phyloP scores from a whole-genome alignment of 192 early-diverging fungal species.

The Diversispora epigaea region DNA sequence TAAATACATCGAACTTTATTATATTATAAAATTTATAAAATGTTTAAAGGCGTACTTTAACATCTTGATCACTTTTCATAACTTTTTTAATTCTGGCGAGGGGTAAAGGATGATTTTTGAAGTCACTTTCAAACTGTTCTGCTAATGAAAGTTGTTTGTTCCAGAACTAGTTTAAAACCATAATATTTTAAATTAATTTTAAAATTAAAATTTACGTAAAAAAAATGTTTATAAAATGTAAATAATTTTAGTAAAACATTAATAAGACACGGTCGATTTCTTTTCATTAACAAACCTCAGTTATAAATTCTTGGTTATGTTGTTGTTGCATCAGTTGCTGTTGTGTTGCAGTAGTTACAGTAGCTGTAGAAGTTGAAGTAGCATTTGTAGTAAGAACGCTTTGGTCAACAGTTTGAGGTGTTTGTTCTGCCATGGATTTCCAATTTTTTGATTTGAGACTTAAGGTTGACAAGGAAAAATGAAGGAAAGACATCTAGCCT shows the following conservation, averaged over 20 bases:
- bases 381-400: not conserved
- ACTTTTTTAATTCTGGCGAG: conserved; percentile 97
- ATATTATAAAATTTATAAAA: not conserved
- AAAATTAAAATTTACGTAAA: not conserved
- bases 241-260: too few relatives aligned
- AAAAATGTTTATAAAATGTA: not conserved
- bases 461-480: not conserved
- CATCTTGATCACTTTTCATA: conserved; percentile 97
- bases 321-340: conserved; percentile 19
- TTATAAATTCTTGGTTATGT: conserved; percentile 25
- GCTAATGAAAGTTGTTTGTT: conserved; percentile 63
- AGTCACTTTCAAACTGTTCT: conserved; percentile 79
- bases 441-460: not conserved
- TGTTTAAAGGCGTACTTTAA: conserved; percentile 60
- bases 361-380: not conserved
- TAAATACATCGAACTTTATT: not conserved
- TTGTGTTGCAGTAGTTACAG: conserved; percentile 15
- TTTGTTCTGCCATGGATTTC: conserved; percentile 21
- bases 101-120: conserved; percentile 89
- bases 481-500: not conserved
- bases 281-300: conserved; percentile 8
- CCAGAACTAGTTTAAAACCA: conserved; percentile 63
- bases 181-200: conserved; percentile 10
- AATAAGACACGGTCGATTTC: too few relatives aligned
- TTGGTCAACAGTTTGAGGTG: conserved; percentile 15